Percentiles rank a stretch among this genome's conserved stretches.
Conservation (phyloP, 192 early-diverging fungal species). For the Linderina pennispora region DNA sequence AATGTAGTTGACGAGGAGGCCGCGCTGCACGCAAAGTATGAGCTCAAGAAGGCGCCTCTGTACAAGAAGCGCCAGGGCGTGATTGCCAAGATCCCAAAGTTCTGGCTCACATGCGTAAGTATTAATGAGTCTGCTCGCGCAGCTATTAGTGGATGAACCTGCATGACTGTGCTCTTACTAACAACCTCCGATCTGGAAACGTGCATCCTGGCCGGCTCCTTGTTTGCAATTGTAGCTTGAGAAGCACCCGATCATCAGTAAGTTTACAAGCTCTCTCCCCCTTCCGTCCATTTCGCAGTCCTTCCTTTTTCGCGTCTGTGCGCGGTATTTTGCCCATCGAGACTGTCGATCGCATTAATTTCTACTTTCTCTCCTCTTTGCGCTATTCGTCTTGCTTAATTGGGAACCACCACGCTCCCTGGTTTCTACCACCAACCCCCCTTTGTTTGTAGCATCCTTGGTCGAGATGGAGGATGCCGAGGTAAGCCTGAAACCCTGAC, state of each 20-base stretch:
- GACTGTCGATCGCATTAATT: no score
- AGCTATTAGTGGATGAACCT: background rate
- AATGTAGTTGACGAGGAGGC: slow-evolving; percentile 44
- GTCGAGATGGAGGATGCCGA: slow-evolving; percentile 45
- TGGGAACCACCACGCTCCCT: no score
- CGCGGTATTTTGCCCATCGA: no score
- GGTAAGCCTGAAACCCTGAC: slow-evolving; percentile 9
- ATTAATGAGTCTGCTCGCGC: no score
- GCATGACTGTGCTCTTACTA: background rate
- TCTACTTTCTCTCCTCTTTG: slow-evolving; percentile 4
- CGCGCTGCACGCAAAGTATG: slow-evolving; percentile 45
- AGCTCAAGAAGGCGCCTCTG: slow-evolving; percentile 38
- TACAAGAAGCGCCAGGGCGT: slow-evolving; percentile 52
- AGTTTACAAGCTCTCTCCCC: no score
- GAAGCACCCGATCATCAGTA: slow-evolving; percentile 47
- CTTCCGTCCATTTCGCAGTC: no score
- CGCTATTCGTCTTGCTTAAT: no score
- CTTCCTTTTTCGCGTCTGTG: no score
- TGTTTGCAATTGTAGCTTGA: slow-evolving; percentile 29
- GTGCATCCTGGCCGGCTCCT: background rate
- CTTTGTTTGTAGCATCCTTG: slow-evolving; percentile 39
- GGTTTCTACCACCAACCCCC: no score
- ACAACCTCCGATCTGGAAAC: background rate
- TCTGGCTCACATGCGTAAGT: slow-evolving; percentile 54
- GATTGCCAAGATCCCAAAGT: slow-evolving; percentile 50